Evolutionary conservation across 257 asterid species (phyloP).

Genomic region (Plantago ovata): DNA sequence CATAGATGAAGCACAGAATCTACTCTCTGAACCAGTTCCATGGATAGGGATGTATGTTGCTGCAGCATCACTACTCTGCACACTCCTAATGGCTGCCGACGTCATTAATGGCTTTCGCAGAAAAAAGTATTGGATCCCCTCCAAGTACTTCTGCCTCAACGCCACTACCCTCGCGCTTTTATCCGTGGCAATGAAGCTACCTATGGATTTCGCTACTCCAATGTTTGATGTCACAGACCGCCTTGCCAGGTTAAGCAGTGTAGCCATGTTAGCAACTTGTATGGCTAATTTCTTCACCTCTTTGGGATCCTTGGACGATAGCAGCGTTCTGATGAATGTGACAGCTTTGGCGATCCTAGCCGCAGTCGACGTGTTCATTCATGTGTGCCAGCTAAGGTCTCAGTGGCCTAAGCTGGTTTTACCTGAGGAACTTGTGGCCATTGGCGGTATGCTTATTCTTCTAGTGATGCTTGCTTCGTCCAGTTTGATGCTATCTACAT

Average conservation of each 20-base stretch:
- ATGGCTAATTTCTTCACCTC: conserved; percentile 38
- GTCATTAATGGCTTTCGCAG: conserved; percentile 25
- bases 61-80: conserved; percentile 26
- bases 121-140: conserved; percentile 37
- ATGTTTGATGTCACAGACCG: conserved; percentile 17
- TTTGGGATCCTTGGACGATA: conserved; percentile 33
- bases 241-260: conserved; percentile 35
- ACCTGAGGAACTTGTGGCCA: conserved; percentile 14
- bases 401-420: neutral
- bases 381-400: conserved; percentile 27
- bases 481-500: conserved; percentile 28
- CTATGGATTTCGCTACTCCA: conserved; percentile 28
- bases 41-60: conserved; percentile 34
- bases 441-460: conserved; percentile 19
- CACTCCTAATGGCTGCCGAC: conserved; percentile 37
- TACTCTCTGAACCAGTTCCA: conserved; percentile 22
- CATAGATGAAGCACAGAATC: neutral
- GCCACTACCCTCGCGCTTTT: conserved; percentile 32
- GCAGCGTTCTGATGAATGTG: conserved; percentile 26
- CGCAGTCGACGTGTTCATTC: conserved; percentile 23
- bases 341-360: conserved; percentile 32
- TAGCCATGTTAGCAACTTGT: conserved; percentile 29
- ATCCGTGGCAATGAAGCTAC: conserved; percentile 41
- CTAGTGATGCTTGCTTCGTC: conserved; percentile 25
- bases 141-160: conserved; percentile 28